Evolutionary conservation across 2,329 filamentous ascomycete genomes (phyloP).

Genomic region (Ramularia collo-cygni): DNA sequence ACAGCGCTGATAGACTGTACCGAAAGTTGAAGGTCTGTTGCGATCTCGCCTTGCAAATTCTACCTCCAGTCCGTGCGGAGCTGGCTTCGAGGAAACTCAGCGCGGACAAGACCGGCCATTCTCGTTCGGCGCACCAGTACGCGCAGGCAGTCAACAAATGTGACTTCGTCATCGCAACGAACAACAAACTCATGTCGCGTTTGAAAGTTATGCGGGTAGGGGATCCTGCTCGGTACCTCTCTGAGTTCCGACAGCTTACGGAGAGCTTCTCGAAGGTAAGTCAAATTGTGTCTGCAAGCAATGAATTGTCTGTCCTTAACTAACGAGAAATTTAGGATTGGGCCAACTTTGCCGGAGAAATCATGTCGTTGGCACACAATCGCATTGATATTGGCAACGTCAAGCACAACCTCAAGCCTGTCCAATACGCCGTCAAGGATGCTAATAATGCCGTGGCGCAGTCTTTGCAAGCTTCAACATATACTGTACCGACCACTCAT

Average conservation of each 20-base stretch:
- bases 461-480: slow-evolving; percentile 54
- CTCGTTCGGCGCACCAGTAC: slow-evolving; percentile 52
- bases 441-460: slow-evolving; percentile 64
- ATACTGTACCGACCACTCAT: slow-evolving; percentile 49
- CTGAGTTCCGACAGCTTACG: slow-evolving; percentile 62
- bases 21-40: slow-evolving; percentile 66
- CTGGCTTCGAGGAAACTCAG: slow-evolving; percentile 58
- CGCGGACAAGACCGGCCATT: slow-evolving; percentile 46
- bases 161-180: slow-evolving; percentile 62
- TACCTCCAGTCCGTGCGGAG: slow-evolving; percentile 64
- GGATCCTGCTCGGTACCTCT: slow-evolving; percentile 64
- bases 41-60: slow-evolving; percentile 62
- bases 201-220: slow-evolving; percentile 76
- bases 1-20: slow-evolving; percentile 79
- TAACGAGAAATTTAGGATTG: slow-evolving; percentile 50
- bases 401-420: slow-evolving; percentile 65
- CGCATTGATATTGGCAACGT: slow-evolving; percentile 53
- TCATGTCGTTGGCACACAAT: slow-evolving; percentile 42
- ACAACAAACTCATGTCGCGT: slow-evolving; percentile 64
- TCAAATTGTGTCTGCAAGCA: slow-evolving; percentile 6
- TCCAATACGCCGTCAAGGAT: slow-evolving; percentile 78
- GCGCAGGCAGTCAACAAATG: slow-evolving; percentile 65
- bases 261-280: slow-evolving; percentile 59
- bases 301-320: slow-evolving; percentile 27
- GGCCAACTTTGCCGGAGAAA: slow-evolving; percentile 56